phyloP scores from a whole-genome alignment of 108 stramenopile genomes.

The Skeletonema potamos region DNA sequence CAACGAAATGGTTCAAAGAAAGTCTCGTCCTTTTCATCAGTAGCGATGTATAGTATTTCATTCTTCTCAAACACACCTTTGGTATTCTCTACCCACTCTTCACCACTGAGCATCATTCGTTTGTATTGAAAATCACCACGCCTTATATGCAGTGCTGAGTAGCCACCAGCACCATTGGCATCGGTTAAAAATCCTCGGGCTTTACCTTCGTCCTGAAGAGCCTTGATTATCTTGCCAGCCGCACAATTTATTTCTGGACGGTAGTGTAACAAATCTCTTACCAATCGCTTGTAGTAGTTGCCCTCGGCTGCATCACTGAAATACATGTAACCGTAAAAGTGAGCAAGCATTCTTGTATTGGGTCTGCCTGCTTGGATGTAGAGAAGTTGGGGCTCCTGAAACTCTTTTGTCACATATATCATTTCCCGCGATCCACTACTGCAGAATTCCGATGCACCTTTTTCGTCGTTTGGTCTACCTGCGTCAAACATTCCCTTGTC shows the following conservation, averaged over 20 bases:
- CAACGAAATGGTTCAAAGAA: conserved; percentile 72
- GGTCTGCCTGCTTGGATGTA: conserved; percentile 59
- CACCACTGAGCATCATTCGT: conserved; percentile 62
- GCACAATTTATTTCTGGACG: conserved; percentile 83
- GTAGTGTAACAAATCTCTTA: conserved; percentile 82
- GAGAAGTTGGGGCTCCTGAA: conserved; percentile 39
- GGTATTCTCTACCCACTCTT: conserved; percentile 69
- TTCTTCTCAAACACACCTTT: conserved; percentile 56
- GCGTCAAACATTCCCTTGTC: conserved; percentile 49
- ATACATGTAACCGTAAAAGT: conserved; percentile 79
- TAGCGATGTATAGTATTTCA: conserved; percentile 77
- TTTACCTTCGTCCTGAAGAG: conserved; percentile 54
- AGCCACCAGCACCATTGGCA: conserved; percentile 48
- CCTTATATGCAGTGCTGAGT: conserved; percentile 74
- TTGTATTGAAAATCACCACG: conserved; percentile 87
- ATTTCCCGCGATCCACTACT: conserved; percentile 7
- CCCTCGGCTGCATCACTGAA: conserved; percentile 70
- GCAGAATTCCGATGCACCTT: conserved; percentile 21
- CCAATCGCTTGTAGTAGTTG: conserved; percentile 77
- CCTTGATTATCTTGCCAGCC: conserved; percentile 84
- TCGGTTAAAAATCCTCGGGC: conserved; percentile 41
- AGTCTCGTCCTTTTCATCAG: conserved; percentile 81
- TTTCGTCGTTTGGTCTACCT: conserved; percentile 9
- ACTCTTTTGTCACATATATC: conserved; percentile 19
- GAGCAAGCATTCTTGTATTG: conserved; percentile 69